phyloP scores from a whole-genome alignment of 2,329 filamentous ascomycete species.

The Ceratocystiopsis minuta region DNA sequence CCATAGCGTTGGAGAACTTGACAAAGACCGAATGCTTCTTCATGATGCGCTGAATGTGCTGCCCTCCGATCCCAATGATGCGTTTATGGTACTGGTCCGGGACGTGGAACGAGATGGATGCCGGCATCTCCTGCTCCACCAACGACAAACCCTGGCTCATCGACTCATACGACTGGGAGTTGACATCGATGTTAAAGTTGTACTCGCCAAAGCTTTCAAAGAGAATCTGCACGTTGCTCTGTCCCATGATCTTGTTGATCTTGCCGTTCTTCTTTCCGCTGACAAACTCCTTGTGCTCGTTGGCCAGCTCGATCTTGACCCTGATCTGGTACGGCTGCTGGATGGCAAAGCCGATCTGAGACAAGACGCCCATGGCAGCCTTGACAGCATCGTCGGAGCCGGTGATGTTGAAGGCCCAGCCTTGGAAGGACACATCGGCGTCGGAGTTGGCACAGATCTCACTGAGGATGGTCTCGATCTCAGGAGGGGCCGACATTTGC shows the following conservation, averaged over 20 bases:
- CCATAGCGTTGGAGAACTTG: constrained; percentile 99
- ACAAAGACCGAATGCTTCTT: constrained; percentile 99
- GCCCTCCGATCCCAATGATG: constrained; percentile 94
- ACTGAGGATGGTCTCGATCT: constrained; percentile 77
- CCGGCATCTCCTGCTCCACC: constrained; percentile 97
- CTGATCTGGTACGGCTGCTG: constrained; percentile 82
- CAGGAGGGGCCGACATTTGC: constrained; percentile 43
- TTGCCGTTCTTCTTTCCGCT: constrained; percentile 99
- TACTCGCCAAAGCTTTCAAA: constrained; percentile 99
- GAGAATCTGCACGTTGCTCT: constrained; percentile 97
- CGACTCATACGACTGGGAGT: constrained; percentile 78
- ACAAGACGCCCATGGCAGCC: constrained; percentile 82
- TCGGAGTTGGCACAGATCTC: constrained; percentile 95
- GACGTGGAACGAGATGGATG: constrained; percentile 96
- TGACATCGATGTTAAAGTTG: constrained; percentile 99
- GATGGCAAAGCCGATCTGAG: constrained; percentile 75
- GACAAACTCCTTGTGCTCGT: constrained; percentile 98
- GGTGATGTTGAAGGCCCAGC: constrained; percentile 81
- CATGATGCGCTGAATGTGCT: constrained; percentile 99
- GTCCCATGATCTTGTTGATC: constrained; percentile 99
- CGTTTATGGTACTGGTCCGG: constrained; percentile 98
- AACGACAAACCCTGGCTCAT: constrained; percentile 84
- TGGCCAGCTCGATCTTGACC: constrained; percentile 96
- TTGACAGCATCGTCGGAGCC: constrained; percentile 95
- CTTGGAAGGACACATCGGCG: constrained; percentile 87